A percentile compares a stretch with the other conserved stretches of the same genome.
These are phyloP conservation scores for Secale cereale DNA, from an alignment of 176 grass and related monocot species.

Conservation along the genomic window DNA sequence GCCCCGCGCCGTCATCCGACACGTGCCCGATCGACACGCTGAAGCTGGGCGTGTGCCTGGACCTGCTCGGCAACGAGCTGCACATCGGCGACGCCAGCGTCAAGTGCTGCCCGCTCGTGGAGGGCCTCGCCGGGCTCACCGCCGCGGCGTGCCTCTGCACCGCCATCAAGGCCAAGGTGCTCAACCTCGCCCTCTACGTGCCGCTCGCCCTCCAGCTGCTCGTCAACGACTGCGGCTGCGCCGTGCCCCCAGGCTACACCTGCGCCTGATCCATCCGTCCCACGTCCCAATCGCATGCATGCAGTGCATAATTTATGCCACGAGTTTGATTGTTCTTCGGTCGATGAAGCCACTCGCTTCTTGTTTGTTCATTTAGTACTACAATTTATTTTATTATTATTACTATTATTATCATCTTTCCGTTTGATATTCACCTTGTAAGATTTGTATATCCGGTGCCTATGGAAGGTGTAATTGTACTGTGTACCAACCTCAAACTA, in stretches of 20 bases:
- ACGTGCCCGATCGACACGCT: constrained; percentile 58
- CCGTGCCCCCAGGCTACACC: constrained; percentile 58
- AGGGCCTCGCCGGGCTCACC: constrained; percentile 35
- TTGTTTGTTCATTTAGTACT: constrained; percentile 14
- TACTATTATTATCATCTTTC: not conserved
- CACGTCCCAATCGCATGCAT: not conserved
- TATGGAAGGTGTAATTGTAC: not conserved
- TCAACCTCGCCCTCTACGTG: constrained; percentile 42
- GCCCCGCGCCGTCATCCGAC: constrained; percentile 28
- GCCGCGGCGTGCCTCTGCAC: constrained; percentile 66
- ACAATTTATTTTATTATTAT: not conserved
- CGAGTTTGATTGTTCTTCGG: constrained; percentile 2
- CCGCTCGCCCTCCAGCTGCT: constrained; percentile 56
- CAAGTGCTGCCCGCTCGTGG: constrained; percentile 52
- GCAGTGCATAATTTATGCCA: not conserved
- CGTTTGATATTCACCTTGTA: constrained; percentile 30
- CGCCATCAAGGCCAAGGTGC: constrained; percentile 65
- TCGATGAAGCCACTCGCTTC: constrained; percentile 38
- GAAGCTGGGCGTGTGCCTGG: constrained; percentile 57
- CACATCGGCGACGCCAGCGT: constrained; percentile 52
- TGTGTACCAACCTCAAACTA: constrained; percentile 12
- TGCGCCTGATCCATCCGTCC: constrained; percentile 31
- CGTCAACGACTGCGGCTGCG: constrained; percentile 56
- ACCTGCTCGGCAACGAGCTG: constrained; percentile 48
- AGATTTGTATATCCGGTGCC: constrained; percentile 38